Evolutionary conservation across 139 green algal genomes (phyloP), one percentile per base, ranked within the genome.

Genomic region (Nannochloris sp.): DNA sequence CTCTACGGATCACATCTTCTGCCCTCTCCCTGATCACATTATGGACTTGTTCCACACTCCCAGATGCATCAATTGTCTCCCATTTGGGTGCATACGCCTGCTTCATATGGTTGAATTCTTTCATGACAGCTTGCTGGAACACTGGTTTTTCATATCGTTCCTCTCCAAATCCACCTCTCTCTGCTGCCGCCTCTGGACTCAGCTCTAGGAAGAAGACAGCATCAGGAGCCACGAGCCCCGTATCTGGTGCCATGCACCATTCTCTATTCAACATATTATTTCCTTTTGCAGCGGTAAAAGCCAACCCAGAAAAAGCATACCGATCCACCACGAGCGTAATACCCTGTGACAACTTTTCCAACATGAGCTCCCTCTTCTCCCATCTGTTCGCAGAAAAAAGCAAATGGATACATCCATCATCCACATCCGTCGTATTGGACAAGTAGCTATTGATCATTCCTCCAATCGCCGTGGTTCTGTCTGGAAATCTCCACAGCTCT

Each of bases 321-420:
- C 93, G 76, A 69, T 99, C 93, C 16, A 95, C 82, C 14, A 99
- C 77, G 1, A 99, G 72, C 5, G 89, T 95, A 3, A 73, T 85
- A 61, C 93, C 93, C 8, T 49, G 46, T 2, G 29, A 11, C 31
- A 96, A 80, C 17, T 83, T 73, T 9, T 37, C 28, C 16, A 95
- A 28, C 70, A 93, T 76, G 14, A 49, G 61, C 4, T 72, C 28
- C 29, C 81, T 76, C 63, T 96, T 96, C 73, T 98, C 93, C 73
- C 83, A 91, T 17, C 93, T 70, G 65, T 99, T 99, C 13, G 84
- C 87, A 4, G 84, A 83, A 71, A 98, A 99, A 5, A 99, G 75
- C 20, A 97, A 71, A 65, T 99, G 93, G 0, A 96, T 72, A 0
- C 72, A 72, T 1, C 50, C 72, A 61, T 95, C 87, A 46, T 96